These are phyloP conservation scores for Phytophthora fragariae DNA, from an alignment of 352 stramenopile genomes.

Conservation along the genomic window DNA sequence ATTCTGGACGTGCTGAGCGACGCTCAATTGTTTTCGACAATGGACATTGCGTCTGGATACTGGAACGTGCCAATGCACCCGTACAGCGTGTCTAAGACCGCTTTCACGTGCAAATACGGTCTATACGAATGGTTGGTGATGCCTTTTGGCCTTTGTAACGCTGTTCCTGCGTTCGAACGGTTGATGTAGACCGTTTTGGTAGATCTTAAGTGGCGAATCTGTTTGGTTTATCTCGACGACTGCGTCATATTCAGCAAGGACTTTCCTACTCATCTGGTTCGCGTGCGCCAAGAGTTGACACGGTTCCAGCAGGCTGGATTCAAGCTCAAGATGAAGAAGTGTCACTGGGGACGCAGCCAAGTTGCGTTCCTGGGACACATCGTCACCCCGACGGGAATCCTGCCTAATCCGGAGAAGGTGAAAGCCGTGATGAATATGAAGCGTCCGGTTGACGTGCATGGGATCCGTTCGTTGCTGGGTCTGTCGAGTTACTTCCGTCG, in stretches of 20 bases:
- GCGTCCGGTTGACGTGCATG: background rate
- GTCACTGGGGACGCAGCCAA: constrained; percentile 12
- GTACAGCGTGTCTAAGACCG: background rate
- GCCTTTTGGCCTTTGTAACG: too few relatives aligned
- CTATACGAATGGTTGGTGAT: too few relatives aligned
- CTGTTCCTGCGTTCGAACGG: too few relatives aligned
- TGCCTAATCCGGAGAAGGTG: constrained; percentile 18
- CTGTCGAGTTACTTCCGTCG: constrained; percentile 10
- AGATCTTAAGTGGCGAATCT: too few relatives aligned
- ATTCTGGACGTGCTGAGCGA: constrained; percentile 12
- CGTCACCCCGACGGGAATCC: background rate
- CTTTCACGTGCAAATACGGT: too few relatives aligned
- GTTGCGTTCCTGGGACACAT: constrained; percentile 20
- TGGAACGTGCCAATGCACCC: constrained; percentile 9
- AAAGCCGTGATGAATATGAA: constrained; percentile 13
- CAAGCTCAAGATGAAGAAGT: background rate
- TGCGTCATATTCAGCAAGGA: too few relatives aligned
- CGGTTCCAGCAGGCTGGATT: too few relatives aligned
- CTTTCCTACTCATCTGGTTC: too few relatives aligned
- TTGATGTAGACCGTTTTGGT: too few relatives aligned
- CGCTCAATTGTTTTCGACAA: constrained; percentile 13
- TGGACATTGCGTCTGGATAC: constrained; percentile 6
- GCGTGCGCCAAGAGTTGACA: too few relatives aligned
- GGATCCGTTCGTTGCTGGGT: constrained; percentile 1
- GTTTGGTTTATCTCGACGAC: too few relatives aligned